Conservation (phyloP, 768 basidiomycete genomes). For the Mycena capillaripes region DNA sequence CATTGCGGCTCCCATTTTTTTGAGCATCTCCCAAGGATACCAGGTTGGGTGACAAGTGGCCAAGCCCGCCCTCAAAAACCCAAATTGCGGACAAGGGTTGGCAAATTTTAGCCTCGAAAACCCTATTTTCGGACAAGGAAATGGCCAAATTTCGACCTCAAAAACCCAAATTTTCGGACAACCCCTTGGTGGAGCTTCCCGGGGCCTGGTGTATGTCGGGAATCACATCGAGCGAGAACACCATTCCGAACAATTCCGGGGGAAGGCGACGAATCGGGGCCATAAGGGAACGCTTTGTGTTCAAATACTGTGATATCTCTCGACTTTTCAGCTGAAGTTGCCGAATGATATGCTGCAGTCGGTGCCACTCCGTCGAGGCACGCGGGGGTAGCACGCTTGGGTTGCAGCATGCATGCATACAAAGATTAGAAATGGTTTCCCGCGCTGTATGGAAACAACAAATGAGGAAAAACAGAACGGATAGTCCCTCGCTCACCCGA, state of each 20-base stretch:
- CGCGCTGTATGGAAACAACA: neutral
- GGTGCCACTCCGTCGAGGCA: slow-evolving; percentile 27
- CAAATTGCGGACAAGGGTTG: no score
- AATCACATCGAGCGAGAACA: slow-evolving; percentile 20
- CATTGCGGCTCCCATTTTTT: no score
- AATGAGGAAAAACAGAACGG: neutral
- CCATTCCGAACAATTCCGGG: slow-evolving; percentile 20
- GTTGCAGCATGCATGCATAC: slow-evolving; percentile 26
- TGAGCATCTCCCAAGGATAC: no score
- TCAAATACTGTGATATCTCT: slow-evolving; percentile 11
- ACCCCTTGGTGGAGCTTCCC: no score
- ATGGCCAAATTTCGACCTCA: no score
- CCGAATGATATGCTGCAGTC: slow-evolving; percentile 12
- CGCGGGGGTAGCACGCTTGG: neutral
- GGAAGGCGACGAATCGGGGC: slow-evolving; percentile 31
- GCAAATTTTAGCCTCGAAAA: no score
- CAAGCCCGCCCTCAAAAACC: no score
- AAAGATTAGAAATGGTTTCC: neutral
- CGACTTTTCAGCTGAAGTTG: neutral
- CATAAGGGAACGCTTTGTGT: neutral
- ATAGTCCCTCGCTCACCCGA: neutral
- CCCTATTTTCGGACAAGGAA: no score
- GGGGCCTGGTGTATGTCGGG: neutral
- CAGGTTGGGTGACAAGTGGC: no score
- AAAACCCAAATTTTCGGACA: no score